phyloP scores from a whole-genome alignment of 495 filamentous ascomycete genomes.

The Lepidopterella palustris region DNA sequence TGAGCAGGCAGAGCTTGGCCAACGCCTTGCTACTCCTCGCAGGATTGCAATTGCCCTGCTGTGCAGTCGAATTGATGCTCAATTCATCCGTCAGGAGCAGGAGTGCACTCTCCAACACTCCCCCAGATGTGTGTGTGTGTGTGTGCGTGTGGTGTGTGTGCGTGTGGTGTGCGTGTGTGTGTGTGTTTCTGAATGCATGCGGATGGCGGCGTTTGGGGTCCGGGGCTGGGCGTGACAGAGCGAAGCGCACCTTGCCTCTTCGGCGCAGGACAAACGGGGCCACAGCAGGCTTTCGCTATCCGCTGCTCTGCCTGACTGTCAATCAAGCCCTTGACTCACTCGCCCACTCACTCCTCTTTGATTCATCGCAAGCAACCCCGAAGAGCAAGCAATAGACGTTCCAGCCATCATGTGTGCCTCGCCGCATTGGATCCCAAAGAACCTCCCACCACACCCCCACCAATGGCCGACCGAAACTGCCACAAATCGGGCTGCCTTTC shows the following conservation, averaged over 20 bases:
- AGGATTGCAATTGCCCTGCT: background rate
- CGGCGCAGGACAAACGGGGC: too few species aligned
- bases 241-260: too few species aligned
- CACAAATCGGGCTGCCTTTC: slow-evolving; percentile 8
- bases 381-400: background rate
- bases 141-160: too few species aligned
- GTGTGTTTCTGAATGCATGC: too few species aligned
- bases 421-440: background rate
- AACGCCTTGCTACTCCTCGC: background rate
- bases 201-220: too few species aligned
- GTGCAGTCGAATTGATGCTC: too few species aligned
- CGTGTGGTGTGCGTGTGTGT: too few species aligned
- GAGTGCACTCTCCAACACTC: too few species aligned
- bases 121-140: too few species aligned
- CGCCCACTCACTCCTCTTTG: background rate
- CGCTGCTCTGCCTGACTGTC: too few species aligned
- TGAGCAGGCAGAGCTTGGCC: background rate
- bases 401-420: background rate
- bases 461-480: slow-evolving; percentile 14
- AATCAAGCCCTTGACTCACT: slow-evolving; percentile 6
- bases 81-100: background rate
- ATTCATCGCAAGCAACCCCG: background rate
- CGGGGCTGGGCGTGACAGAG: too few species aligned
- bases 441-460: background rate
- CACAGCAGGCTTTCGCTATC: too few species aligned